Evolutionary conservation across 1,284 basidiomycete species (phyloP).

Genomic region (Puccinia hordei): DNA sequence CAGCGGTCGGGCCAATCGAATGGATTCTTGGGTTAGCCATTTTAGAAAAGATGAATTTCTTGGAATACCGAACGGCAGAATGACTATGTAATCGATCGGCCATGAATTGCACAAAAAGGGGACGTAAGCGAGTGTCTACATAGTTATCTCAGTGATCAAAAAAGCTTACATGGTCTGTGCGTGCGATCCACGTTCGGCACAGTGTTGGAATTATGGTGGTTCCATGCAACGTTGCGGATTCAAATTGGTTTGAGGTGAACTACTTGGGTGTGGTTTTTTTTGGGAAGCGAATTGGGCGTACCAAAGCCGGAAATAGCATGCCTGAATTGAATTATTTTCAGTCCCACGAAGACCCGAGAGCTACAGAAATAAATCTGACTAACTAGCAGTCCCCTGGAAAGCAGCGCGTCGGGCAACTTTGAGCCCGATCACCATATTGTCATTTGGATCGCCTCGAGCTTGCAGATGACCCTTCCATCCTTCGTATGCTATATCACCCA

Average conservation of each 20-base stretch:
- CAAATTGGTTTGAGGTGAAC: not conserved
- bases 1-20: constrained; percentile 57
- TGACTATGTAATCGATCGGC: not conserved
- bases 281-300: not conserved
- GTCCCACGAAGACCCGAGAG: not conserved
- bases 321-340: constrained; percentile 7
- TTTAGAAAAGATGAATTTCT: constrained; percentile 58
- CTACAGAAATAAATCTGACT: not conserved
- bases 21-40: constrained; percentile 53
- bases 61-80: constrained; percentile 56
- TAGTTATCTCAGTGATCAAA: not conserved
- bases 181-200: not conserved
- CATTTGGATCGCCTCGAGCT: constrained; percentile 21
- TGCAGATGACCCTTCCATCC: constrained; percentile 37
- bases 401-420: constrained; percentile 30
- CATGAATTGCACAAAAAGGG: not conserved
- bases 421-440: constrained; percentile 23
- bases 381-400: constrained; percentile 56
- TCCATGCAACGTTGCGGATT: not conserved
- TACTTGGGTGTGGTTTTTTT: not conserved
- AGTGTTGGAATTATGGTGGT: not conserved
- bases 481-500: constrained; percentile 32
- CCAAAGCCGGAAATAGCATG: constrained; percentile 30
- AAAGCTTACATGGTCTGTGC: constrained; percentile 18
- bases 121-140: not conserved